phyloP scores from a whole-genome alignment of 768 basidiomycete genomes.

The Boletales sp. region DNA sequence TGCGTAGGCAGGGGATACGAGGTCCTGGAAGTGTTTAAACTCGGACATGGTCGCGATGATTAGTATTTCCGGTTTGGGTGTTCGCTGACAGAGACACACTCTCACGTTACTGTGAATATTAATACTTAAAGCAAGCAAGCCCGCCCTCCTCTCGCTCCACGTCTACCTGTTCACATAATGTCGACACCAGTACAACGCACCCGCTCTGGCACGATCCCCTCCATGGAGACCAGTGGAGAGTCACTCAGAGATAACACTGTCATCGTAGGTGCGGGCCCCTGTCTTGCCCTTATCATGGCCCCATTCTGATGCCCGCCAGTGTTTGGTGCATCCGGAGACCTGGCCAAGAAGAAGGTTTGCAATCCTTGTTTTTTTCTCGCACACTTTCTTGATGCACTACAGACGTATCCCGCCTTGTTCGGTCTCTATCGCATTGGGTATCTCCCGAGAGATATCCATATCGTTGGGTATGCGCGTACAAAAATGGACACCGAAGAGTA shows the following conservation, averaged over 20 bases:
- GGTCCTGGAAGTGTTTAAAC: constrained; percentile 54
- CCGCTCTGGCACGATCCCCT: constrained; percentile 82
- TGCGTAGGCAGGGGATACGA: constrained; percentile 53
- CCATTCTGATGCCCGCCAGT: constrained; percentile 45
- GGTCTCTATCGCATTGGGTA: constrained; percentile 76
- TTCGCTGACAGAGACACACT: constrained; percentile 14
- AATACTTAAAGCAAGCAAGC: constrained; percentile 7
- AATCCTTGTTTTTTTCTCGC: neutral
- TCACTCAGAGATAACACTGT: constrained; percentile 84
- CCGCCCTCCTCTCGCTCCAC: neutral
- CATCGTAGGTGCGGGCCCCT: constrained; percentile 66
- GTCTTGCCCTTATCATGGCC: constrained; percentile 7
- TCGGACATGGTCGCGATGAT: constrained; percentile 20
- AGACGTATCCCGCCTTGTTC: constrained; percentile 97
- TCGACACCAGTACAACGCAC: constrained; percentile 43
- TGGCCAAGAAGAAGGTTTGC: constrained; percentile 95
- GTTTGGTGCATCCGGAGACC: constrained; percentile 93
- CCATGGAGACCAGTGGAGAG: constrained; percentile 73
- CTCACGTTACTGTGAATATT: constrained; percentile 23
- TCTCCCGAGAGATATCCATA: constrained; percentile 80
- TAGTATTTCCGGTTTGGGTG: neutral
- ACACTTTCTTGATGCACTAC: constrained; percentile 39
- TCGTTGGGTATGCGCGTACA: constrained; percentile 95
- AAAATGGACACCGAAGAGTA: constrained; percentile 89
- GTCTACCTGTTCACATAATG: constrained; percentile 8